Conservation (phyloP, 1,284 basidiomycete genomes). For the Leccinum ponderosum region DNA sequence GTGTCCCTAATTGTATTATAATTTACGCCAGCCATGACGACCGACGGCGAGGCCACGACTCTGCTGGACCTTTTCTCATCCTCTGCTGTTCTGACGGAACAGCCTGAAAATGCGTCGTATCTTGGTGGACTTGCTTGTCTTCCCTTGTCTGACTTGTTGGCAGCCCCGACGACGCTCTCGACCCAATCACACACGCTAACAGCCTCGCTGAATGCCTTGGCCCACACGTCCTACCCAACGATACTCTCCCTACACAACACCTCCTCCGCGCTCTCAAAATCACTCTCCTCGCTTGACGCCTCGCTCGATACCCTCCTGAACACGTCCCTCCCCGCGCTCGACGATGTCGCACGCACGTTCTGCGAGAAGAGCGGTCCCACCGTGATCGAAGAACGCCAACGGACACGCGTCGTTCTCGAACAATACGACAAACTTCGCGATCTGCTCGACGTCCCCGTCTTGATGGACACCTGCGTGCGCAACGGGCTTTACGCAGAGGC, state of each 20-base stretch:
- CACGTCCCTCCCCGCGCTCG: constrained; percentile 69
- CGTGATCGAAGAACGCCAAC: constrained; percentile 65
- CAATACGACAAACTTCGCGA: constrained; percentile 91
- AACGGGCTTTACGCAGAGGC: constrained; percentile 92
- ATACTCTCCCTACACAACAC: constrained; percentile 82
- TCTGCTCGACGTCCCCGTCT: constrained; percentile 83
- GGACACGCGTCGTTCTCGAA: constrained; percentile 80
- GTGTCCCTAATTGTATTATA: neutral
- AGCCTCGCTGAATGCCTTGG: constrained; percentile 84
- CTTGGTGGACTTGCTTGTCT: constrained; percentile 66
- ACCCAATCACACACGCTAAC: constrained; percentile 83
- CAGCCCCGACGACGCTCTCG: constrained; percentile 73
- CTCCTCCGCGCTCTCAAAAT: constrained; percentile 65
- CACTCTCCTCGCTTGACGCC: constrained; percentile 62
- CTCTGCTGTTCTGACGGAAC: constrained; percentile 14
- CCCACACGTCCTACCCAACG: constrained; percentile 85
- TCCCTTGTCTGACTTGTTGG: constrained; percentile 61
- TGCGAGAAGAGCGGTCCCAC: constrained; percentile 51
- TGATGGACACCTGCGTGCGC: constrained; percentile 90
- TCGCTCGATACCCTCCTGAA: constrained; percentile 70
- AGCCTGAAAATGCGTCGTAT: constrained; percentile 47
- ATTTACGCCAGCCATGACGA: constrained; percentile 18
- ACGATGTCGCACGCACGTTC: constrained; percentile 69
- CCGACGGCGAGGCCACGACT: constrained; percentile 22
- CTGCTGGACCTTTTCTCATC: constrained; percentile 30